Base-by-base conservation (phyloP, 2,329 filamentous ascomycete genomes). In the Trichophyton simii region DNA sequence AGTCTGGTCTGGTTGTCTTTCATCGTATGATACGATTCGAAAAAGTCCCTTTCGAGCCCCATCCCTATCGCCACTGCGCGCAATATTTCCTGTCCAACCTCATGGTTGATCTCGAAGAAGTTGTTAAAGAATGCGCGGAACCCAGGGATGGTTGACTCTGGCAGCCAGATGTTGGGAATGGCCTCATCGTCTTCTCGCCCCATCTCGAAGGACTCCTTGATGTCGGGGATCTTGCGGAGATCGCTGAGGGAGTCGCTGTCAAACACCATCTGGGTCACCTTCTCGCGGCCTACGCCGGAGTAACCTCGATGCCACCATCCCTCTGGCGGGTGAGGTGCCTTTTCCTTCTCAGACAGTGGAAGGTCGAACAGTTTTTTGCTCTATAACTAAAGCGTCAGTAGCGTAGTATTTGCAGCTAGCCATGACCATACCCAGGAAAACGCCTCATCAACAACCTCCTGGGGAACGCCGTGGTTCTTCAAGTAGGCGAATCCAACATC, bases 1-100 rank as follows among this genome's bases (percentile, higher is more conserved):
- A 87, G 70, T 1, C 84, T 78, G 8, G 86, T 73, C 63, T 85
- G 83, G 64, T 84, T 83, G 65, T 83, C 80, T 61, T 80, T 75
- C 0, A 79, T 79, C 38, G 76, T 78, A 69, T 86, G 83, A 52
- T 80, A 76, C 20, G 70, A 69, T 2, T 77, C 65, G n/a, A 82
- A 69, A 63, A 77, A 73, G 15, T 72, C 71, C 58, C 78, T 75
- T 58, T 79, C 73, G 1, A 83, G 70, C 2, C 73, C 75, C 44
- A 83, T 67, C 0, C 80, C 79, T 3, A 77, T 60, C 3, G 79
- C 78, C 3, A 83, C 70, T 28, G 73, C 74, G 18, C 71, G 67
- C 25, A 82, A 70, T 9, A 82, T 69, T n/a, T 77, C 70, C n/a
- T 72, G 72, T 3, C 74, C 76, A 2, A 75, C 71, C 0, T 68